Base-by-base conservation (phyloP, 352 stramenopile species). In the Globisporangium viniferum region DNA sequence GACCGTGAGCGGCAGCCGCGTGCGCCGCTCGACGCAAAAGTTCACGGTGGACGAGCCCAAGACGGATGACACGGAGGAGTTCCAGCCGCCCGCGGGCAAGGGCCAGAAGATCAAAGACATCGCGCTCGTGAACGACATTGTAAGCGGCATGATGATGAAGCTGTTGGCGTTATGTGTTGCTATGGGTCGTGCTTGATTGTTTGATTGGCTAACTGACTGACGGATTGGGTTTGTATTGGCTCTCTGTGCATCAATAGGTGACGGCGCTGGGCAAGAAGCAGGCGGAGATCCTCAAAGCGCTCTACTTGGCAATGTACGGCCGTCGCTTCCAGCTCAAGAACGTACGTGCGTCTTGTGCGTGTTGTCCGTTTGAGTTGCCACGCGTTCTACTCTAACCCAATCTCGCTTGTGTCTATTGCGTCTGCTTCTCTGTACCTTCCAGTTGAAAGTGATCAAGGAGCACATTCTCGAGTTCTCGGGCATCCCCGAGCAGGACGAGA, bases 261-360 rank as follows among this genome's bases (percentile, higher is more conserved):
- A 76, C 83, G 49, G 78, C 78, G 62, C 76, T 92, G 55, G 73
- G 74, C 57, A 94, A 94, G 74, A 90, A 90, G 67, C 72, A 94
- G 39, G 68, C 65, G 4, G 87, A 94, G 57, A 82, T 82, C 66
- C 72, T 91, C 67, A 92, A 91, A 69, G 79, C 84, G 68, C 82
- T 94, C n/a, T 94, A 94, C 72, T 82, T 62, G 59, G 78, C 91
- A 67, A 90, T 94, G 82, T 94, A 87, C 67, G 71, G 74, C 22
- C 83, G 87, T 35, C 87, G 87, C 27, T 94, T 90, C 74, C 84
- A 92, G 79, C 74, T 82, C 63, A 90, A 89, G 59, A 91, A 93
- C 60, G 87, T 93, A 76, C 59, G 82, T 78, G 39, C 5, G 18
- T 3, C 2, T 46, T 35, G 7, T 49, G 8, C 9, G 36, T 41